These are phyloP conservation scores for Mrakia blollopis DNA, from an alignment of 768 basidiomycete genomes.

Conservation along the genomic window DNA sequence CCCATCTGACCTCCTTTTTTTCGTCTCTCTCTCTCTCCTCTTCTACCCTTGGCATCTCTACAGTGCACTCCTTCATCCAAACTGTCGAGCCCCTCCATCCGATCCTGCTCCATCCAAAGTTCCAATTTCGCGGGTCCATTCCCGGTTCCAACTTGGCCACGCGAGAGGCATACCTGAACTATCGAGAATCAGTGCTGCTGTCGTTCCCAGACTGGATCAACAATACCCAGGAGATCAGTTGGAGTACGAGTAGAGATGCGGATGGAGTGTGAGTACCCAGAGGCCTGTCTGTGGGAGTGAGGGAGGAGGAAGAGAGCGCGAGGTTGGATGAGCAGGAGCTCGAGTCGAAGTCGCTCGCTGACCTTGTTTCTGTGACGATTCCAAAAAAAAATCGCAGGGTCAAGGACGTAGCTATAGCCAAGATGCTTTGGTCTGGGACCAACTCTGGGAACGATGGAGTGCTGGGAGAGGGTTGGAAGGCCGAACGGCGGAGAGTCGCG, in stretches of 20 bases:
- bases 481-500: neutral
- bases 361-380: neutral
- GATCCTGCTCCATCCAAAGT: neutral
- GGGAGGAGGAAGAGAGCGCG: neutral
- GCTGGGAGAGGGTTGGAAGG: neutral
- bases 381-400: neutral
- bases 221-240: neutral
- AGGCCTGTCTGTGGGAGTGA: neutral
- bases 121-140: constrained; percentile 7
- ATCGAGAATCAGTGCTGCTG: neutral
- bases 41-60: neutral
- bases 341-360: neutral
- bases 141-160: neutral
- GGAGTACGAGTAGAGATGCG: neutral
- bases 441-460: constrained; percentile 4
- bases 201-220: constrained; percentile 23
- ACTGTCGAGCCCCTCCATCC: constrained; percentile 1
- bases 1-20: neutral
- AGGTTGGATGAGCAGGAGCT: too few species aligned
- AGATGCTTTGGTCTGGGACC: constrained; percentile 24
- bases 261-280: neutral
- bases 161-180: neutral
- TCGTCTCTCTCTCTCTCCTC: neutral
- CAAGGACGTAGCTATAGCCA: constrained; percentile 20
- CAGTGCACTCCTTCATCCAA: constrained; percentile 21